A percentile compares a stretch with the other conserved stretches of the same genome.
Evolutionary conservation across 2,329 filamentous ascomycete genomes (phyloP).

Genomic region (Knufia fluminis): DNA sequence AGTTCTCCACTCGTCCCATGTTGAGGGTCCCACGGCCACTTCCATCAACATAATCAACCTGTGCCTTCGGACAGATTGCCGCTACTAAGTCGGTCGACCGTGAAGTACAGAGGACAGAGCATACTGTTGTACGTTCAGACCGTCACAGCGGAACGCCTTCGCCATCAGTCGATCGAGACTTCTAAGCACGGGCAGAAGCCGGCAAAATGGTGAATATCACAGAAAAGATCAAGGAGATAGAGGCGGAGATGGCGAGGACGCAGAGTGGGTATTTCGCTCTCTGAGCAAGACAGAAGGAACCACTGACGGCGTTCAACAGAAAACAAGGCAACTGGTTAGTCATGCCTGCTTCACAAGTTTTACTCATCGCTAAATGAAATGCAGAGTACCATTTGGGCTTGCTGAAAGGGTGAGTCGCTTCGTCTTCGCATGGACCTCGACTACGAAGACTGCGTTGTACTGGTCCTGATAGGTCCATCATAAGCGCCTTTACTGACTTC

Average conservation of each 20-base stretch:
- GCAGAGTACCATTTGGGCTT: slow-evolving; percentile 96
- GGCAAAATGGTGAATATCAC: slow-evolving; percentile 93
- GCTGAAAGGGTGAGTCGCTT: slow-evolving; percentile 69
- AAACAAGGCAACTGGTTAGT: slow-evolving; percentile 95
- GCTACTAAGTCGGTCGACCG: no score
- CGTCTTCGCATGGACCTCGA: not conserved
- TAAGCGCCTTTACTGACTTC: no score
- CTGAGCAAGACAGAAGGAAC: not conserved
- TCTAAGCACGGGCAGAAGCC: slow-evolving; percentile 36
- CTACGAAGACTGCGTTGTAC: no score
- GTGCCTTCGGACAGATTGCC: no score
- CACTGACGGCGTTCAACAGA: slow-evolving; percentile 45
- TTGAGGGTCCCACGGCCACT: no score
- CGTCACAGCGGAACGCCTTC: no score
- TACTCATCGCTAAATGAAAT: slow-evolving; percentile 27
- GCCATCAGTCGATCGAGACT: no score
- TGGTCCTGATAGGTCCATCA: no score
- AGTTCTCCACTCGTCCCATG: no score
- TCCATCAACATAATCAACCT: no score
- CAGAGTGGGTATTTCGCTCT: slow-evolving; percentile 60
- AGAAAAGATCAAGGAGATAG: slow-evolving; percentile 99
- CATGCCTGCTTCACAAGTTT: not conserved
- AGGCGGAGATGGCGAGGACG: slow-evolving; percentile 98
- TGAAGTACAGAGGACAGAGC: no score
- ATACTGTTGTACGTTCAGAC: no score